A percentile compares a stretch with the other conserved stretches of the same genome.
phyloP scores from a whole-genome alignment of 164 flowering plant species.

The Liquidambar formosana region DNA sequence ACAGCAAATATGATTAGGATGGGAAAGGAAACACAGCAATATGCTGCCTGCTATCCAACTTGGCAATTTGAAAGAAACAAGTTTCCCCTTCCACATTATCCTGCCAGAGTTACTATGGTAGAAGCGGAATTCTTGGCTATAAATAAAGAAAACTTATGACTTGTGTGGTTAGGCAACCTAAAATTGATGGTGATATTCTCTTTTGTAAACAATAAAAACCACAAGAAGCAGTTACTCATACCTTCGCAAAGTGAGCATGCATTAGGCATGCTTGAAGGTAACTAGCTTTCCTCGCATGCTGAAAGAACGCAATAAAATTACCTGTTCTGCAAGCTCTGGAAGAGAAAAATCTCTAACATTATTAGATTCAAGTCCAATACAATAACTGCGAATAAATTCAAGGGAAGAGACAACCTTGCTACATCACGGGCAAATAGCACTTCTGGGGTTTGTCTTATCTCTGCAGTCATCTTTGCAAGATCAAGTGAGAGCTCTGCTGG shows the following conservation, averaged over 20 bases:
- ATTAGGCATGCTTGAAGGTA: conserved; percentile 97
- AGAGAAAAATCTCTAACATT: conserved; percentile 6
- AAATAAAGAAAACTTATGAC: neutral
- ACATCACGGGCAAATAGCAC: conserved; percentile 95
- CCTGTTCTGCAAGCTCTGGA: conserved; percentile 94
- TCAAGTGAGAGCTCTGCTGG: conserved; percentile 99
- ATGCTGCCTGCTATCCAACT: neutral
- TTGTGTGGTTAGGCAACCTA: neutral
- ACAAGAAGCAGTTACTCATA: conserved; percentile 23
- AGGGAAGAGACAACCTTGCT: conserved; percentile 61
- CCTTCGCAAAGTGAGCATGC: conserved; percentile 99
- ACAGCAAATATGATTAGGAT: no score
- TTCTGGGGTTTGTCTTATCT: conserved; percentile 80
- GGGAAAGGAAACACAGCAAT: no score
- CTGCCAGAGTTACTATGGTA: neutral
- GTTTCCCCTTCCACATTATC: neutral
- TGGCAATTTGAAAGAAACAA: neutral
- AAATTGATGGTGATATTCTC: neutral
- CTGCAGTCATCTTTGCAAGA: conserved; percentile 95
- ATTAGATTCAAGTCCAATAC: conserved; percentile 17
- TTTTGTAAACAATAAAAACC: neutral
- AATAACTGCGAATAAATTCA: neutral
- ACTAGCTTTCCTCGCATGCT: conserved; percentile 81
- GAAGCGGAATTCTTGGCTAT: neutral
- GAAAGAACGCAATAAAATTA: conserved; percentile 89